Evolutionary conservation across 495 filamentous ascomycete genomes (phyloP).

Genomic region (Lepidopterella palustris): DNA sequence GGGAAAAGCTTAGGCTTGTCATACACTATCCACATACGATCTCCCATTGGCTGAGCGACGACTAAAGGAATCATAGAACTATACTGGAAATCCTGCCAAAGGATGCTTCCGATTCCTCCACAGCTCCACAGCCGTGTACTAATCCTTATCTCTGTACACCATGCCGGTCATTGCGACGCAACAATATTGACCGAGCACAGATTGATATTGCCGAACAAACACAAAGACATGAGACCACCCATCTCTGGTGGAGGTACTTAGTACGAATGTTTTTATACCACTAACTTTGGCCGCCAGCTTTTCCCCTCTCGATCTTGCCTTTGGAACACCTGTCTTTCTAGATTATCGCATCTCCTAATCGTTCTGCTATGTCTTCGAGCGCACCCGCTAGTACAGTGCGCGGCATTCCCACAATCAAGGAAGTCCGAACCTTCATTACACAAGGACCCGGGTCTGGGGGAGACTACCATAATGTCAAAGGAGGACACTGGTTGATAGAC

Average conservation of each 20-base stretch:
- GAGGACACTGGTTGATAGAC: conserved; percentile 89
- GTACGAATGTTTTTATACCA: conserved; percentile 3
- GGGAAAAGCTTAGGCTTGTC: not conserved
- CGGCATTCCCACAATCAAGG: conserved; percentile 66
- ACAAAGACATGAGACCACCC: not conserved
- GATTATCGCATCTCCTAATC: not conserved
- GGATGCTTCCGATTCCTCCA: not conserved
- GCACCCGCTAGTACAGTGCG: conserved; percentile 12
- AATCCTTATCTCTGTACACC: not conserved
- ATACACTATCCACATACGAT: not conserved
- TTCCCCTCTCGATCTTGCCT: conserved; percentile 2
- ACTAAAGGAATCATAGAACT: not conserved
- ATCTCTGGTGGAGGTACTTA: not conserved
- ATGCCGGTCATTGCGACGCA: conserved; percentile 18
- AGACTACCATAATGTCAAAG: conserved; percentile 93
- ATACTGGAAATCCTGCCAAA: not conserved
- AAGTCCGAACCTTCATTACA: conserved; percentile 72
- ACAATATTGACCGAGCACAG: conserved; percentile 25
- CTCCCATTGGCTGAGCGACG: not conserved
- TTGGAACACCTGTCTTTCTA: no score
- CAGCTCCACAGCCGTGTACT: not conserved
- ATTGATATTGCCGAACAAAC: conserved; percentile 3
- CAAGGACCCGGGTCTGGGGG: conserved; percentile 82
- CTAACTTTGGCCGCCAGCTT: conserved; percentile 8
- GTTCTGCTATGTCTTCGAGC: conserved; percentile 15